A percentile compares a stretch with the other conserved stretches of the same genome.
These are phyloP conservation scores for Drechslerella coelobrocha DNA, from an alignment of 2,329 filamentous ascomycete genomes.

Conservation along the genomic window DNA sequence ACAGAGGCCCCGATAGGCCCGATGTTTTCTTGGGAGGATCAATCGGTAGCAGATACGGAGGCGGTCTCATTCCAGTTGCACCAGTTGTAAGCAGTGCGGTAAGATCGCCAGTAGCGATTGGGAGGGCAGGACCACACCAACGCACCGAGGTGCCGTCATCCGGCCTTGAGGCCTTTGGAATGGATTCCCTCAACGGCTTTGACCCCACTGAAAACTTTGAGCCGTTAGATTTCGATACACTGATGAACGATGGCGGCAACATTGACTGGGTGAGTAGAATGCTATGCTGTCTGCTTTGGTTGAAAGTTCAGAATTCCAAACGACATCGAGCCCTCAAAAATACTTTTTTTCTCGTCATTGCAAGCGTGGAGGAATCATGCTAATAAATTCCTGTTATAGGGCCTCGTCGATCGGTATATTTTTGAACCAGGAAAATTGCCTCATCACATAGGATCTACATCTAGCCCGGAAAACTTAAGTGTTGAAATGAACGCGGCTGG, in stretches of 20 bases:
- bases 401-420: slow-evolving; percentile 37
- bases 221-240: slow-evolving; percentile 36
- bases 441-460: background rate
- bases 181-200: background rate
- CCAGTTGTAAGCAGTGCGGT: too few species aligned
- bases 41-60: too few species aligned
- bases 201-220: slow-evolving; percentile 22
- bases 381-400: slow-evolving; percentile 10
- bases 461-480: background rate
- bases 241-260: slow-evolving; percentile 31
- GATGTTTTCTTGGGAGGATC: too few species aligned
- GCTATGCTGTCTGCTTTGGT: too few species aligned
- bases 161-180: background rate
- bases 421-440: slow-evolving; percentile 20
- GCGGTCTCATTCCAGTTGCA: too few species aligned
- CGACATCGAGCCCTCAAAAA: too few species aligned
- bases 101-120: background rate
- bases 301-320: too few species aligned
- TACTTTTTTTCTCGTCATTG: background rate
- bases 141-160: background rate
- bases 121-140: background rate
- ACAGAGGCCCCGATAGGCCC: too few species aligned
- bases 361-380: background rate
- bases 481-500: slow-evolving; percentile 12
- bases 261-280: slow-evolving; percentile 32